Evolutionary conservation across 1,284 basidiomycete species (phyloP), one percentile per base, ranked within the genome.

Genomic region (Gymnopus androsaceus): DNA sequence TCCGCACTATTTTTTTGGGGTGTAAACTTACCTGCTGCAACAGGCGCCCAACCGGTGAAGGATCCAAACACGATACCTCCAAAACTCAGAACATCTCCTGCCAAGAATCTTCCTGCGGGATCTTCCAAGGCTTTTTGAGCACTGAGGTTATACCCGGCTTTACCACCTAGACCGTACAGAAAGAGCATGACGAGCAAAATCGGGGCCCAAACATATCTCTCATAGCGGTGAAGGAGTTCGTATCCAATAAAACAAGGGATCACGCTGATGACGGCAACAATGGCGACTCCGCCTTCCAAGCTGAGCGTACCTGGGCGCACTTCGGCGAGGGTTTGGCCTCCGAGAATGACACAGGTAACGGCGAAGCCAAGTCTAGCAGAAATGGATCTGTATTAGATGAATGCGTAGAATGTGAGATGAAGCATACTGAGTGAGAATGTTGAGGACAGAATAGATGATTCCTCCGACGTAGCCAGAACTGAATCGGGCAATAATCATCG

Each of bases 131-230:
- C 47, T 30, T 74, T 74, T 56, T 82, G 80, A 0, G 77, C 73
- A 44, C 72, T 70, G 3, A 80, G 66, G 31, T 83, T 74, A 54
- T 75, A 79, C 1, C 82, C 78, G 0, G 78, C 81, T 12, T 75
- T 72, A 15, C 75, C 75, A 1, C 81, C 83, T 1, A 86, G 67
- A 15, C 81, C 85, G 61, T 80, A 80, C 40, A 79, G 71, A 62
- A 83, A 79, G 58, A 78, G 70, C 74, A 83, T 83, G 63, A 84
- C 76, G 64, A 84, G 69, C 54, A 81, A 69, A 31, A 79, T 75
- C 25, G 79, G 67, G 3, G 82, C 75, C 86, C 86, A 88, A 7
- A 83, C 79, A 58, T 82, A 85, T 12, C 82, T 76, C 60, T 88
- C 84, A 64, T 83, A 86, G 54, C 75, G 63, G 63, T 85, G 83